Evolutionary conservation across 306 rosid species (phyloP).

Genomic region (Gynostemma pentaphyllum): DNA sequence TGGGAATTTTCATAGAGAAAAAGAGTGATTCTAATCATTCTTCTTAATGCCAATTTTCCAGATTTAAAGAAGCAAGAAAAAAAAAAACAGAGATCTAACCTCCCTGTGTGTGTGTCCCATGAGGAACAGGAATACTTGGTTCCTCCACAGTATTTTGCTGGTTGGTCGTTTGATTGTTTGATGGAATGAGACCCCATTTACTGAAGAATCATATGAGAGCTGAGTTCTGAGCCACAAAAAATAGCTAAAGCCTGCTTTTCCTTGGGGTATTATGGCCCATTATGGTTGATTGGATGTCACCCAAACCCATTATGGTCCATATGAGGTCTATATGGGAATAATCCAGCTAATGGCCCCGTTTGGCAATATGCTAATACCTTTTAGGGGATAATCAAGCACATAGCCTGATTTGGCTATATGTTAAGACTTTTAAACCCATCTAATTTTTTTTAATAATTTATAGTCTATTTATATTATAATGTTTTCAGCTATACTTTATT

Average conservation of each 20-base stretch:
- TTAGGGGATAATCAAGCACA: too few relatives aligned
- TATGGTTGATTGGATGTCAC: not conserved
- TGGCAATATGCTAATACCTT: too few relatives aligned
- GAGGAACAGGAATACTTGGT: not conserved
- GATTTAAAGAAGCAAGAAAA: not conserved
- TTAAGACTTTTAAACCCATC: too few relatives aligned
- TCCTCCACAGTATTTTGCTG: slow-evolving; percentile 1
- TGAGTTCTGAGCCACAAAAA: not conserved
- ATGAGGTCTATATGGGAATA: too few relatives aligned
- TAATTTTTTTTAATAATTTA: too few relatives aligned
- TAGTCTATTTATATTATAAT: too few relatives aligned
- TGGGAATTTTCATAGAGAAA: not conserved
- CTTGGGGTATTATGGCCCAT: not conserved
- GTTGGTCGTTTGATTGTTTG: not conserved
- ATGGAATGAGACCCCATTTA: slow-evolving; percentile 1
- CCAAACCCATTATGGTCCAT: too few relatives aligned
- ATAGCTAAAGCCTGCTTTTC: not conserved
- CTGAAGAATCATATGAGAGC: not conserved
- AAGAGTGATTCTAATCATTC: not conserved
- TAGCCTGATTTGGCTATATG: too few relatives aligned
- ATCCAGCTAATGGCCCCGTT: too few relatives aligned
- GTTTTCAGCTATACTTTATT: too few relatives aligned
- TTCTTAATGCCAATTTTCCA: not conserved
- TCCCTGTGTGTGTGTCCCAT: slow-evolving; percentile 6
- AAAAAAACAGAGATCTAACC: slow-evolving; percentile 2